Evolutionary conservation across 768 basidiomycete genomes (phyloP), one percentile per base, ranked within the genome.

Genomic region (Phlegmacium glaucopus): DNA sequence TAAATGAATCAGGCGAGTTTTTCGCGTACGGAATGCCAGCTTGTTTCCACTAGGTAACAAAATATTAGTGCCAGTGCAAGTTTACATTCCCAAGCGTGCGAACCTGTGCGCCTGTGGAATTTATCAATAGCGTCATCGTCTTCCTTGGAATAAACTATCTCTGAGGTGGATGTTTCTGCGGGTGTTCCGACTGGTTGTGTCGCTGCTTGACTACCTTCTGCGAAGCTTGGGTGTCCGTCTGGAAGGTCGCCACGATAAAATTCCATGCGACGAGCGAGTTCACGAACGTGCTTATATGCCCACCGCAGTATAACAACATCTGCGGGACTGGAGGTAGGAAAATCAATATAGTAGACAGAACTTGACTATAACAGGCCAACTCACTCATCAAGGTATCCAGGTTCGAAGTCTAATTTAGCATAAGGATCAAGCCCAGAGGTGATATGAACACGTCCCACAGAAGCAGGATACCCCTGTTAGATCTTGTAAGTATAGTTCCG

Each of bases 181-280:
- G 32, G 32, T 5, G n/a, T n/a, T n/a, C n/a, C n/a, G 47, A n/a
- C n/a, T n/a, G n/a, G n/a, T n/a, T n/a, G n/a, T n/a, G n/a, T n/a
- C n/a, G n/a, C n/a, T n/a, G n/a, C n/a, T n/a, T n/a, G n/a, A n/a
- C n/a, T n/a, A n/a, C n/a, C n/a, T n/a, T n/a, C n/a, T n/a, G n/a
- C n/a, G n/a, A n/a, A n/a, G n/a, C n/a, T n/a, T n/a, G n/a, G n/a
- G n/a, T n/a, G n/a, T 6, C 42, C 38, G 22, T 22, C 22, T 22
- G 2, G 22, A 6, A 66, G 49, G 43, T 73, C 75, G 2, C 76
- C 76, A 22, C 71, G 64, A 55, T 68, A 75, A 26, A 54, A 44
- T 4, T 65, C 55, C 74, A 82, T 80, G n/a, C 83, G 77, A 30
- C 83, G 75, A 7, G 68, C 64, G 11, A 79, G 49, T 59, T 86